Conservation (phyloP, 345 rosid species). For the Euphorbia pulcherrima region DNA sequence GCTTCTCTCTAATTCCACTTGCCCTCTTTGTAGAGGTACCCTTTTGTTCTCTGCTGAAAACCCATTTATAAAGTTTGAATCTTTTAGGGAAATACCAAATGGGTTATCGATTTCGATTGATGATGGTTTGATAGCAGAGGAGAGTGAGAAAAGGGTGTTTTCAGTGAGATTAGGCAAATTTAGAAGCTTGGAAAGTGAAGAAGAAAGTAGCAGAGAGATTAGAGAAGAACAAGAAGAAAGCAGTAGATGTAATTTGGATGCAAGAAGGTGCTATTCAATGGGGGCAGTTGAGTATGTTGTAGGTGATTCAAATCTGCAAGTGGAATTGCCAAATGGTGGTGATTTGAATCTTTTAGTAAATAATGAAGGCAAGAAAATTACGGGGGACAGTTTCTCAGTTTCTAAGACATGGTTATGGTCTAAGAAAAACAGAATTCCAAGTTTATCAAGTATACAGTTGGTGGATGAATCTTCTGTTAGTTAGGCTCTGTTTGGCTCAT, state of each 20-base stretch:
- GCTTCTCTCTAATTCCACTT: slow-evolving; percentile 78
- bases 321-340: slow-evolving; percentile 39
- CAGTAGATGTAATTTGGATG: slow-evolving; percentile 39
- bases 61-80: slow-evolving; percentile 23
- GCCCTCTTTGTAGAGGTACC: slow-evolving; percentile 65
- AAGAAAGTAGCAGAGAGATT: slow-evolving; percentile 25
- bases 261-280: slow-evolving; percentile 73
- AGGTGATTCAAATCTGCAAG: slow-evolving; percentile 42
- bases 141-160: slow-evolving; percentile 38
- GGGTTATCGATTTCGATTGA: slow-evolving; percentile 22
- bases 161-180: slow-evolving; percentile 64
- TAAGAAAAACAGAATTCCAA: slow-evolving; percentile 35
- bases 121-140: slow-evolving; percentile 29
- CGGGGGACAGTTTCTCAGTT: slow-evolving; percentile 48
- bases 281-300: slow-evolving; percentile 59
- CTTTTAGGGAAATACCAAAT: slow-evolving; percentile 24
- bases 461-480: slow-evolving; percentile 12
- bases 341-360: slow-evolving; percentile 6
- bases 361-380: slow-evolving; percentile 40
- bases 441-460: slow-evolving; percentile 16
- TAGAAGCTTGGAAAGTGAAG: slow-evolving; percentile 38
- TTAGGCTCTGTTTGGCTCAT: too few species aligned
- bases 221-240: slow-evolving; percentile 31
- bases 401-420: slow-evolving; percentile 73
- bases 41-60: slow-evolving; percentile 35